phyloP scores from a whole-genome alignment of 1,139 yeast species.

The Debaryomyces robertsiae region DNA sequence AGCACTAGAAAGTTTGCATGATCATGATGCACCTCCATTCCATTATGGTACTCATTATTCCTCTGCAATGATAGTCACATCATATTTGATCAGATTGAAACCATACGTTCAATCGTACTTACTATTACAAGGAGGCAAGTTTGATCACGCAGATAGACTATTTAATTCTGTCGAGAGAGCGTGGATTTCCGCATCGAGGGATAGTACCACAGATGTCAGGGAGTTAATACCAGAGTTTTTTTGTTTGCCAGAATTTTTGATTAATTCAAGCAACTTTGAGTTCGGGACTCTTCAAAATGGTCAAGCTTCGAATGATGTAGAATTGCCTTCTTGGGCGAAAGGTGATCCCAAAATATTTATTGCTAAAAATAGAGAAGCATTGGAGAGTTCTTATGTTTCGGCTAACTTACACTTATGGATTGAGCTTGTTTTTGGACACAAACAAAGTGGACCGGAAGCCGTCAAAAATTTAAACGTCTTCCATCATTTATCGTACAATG shows the following conservation, averaged over 20 bases:
- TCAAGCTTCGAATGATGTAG: conserved; percentile 57
- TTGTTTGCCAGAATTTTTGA: conserved; percentile 73
- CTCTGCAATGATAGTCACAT: conserved; percentile 87
- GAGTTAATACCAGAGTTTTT: conserved; percentile 85
- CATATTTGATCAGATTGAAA: conserved; percentile 69
- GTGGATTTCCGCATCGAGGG: conserved; percentile 77
- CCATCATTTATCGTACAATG: conserved; percentile 79
- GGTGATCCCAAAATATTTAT: conserved; percentile 73
- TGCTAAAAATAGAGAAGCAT: conserved; percentile 73
- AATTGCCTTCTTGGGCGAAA: conserved; percentile 80
- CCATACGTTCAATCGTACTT: conserved; percentile 82
- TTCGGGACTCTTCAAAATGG: conserved; percentile 74
- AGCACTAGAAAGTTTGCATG: conserved; percentile 58
- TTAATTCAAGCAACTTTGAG: conserved; percentile 62
- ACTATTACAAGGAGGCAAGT: conserved; percentile 79
- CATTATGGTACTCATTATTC: conserved; percentile 93
- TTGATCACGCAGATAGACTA: conserved; percentile 83
- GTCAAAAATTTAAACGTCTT: conserved; percentile 69
- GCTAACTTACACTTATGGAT: conserved; percentile 78
- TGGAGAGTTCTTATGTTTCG: conserved; percentile 80
- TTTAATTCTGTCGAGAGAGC: conserved; percentile 73
- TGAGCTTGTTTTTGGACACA: conserved; percentile 76
- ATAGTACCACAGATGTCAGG: conserved; percentile 82
- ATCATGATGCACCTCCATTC: conserved; percentile 67
- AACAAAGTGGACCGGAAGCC: conserved; percentile 74